phyloP scores from a whole-genome alignment of 495 filamentous ascomycete genomes.

The Penicillium egyptiacum region DNA sequence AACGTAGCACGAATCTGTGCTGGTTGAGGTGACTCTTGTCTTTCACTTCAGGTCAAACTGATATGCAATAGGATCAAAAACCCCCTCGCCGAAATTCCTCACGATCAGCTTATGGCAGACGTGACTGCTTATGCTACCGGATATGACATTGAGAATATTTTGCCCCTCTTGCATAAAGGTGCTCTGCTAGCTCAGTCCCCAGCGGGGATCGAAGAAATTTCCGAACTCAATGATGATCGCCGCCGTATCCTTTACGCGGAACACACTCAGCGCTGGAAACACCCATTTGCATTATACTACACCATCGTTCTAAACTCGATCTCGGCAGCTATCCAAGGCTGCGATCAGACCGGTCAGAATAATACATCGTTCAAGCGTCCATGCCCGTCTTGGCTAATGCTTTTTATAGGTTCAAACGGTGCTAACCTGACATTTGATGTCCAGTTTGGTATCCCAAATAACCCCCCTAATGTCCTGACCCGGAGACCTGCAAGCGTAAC shows the following conservation, averaged over 20 bases:
- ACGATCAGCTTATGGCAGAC: slow-evolving; percentile 50
- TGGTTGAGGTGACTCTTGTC: neutral
- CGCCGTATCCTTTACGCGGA: slow-evolving; percentile 55
- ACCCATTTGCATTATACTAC: slow-evolving; percentile 60
- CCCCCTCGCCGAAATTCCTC: slow-evolving; percentile 57
- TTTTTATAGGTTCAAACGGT: slow-evolving; percentile 59
- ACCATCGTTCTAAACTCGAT: slow-evolving; percentile 70
- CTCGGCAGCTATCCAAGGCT: slow-evolving; percentile 65
- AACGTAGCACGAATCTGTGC: neutral
- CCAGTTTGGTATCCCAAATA: slow-evolving; percentile 43
- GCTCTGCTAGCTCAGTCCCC: slow-evolving; percentile 69
- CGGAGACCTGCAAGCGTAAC: slow-evolving; percentile 29
- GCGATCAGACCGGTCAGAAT: slow-evolving; percentile 59
- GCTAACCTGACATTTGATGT: slow-evolving; percentile 67
- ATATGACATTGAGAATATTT: slow-evolving; percentile 50
- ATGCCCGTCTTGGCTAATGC: neutral
- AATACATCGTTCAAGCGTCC: neutral
- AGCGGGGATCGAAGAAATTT: slow-evolving; percentile 49
- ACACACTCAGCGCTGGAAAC: slow-evolving; percentile 61
- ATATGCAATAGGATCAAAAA: slow-evolving; percentile 49
- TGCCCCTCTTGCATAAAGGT: slow-evolving; percentile 55
- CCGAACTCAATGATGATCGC: slow-evolving; percentile 56
- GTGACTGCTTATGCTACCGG: slow-evolving; percentile 57
- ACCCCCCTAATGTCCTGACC: slow-evolving; percentile 42
- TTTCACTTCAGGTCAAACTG: neutral